phyloP scores from a whole-genome alignment of 1,284 basidiomycete genomes.

The Mycena sp. region DNA sequence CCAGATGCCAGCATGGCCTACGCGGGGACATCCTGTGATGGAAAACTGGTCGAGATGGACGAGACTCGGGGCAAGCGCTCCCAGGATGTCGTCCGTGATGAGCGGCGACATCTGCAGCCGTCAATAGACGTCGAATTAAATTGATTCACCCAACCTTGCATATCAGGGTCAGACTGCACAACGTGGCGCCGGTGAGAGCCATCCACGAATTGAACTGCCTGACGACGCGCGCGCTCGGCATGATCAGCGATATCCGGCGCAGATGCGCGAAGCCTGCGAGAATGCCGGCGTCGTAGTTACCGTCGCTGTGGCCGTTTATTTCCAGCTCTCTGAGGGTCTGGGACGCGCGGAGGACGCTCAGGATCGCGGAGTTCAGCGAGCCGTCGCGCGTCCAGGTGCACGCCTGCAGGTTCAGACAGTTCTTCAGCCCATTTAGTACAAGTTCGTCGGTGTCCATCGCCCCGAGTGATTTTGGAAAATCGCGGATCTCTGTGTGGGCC shows the following conservation, averaged over 20 bases:
- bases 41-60: slow-evolving; percentile 61
- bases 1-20: slow-evolving; percentile 69
- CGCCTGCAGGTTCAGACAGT: slow-evolving; percentile 66
- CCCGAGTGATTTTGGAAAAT: slow-evolving; percentile 65
- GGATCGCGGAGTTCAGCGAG: slow-evolving; percentile 64
- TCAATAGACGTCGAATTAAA: neutral
- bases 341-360: slow-evolving; percentile 57
- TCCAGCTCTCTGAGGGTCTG: slow-evolving; percentile 62
- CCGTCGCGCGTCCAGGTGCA: slow-evolving; percentile 83
- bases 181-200: slow-evolving; percentile 48
- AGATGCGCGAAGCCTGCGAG: slow-evolving; percentile 60
- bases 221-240: slow-evolving; percentile 69
- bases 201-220: slow-evolving; percentile 61
- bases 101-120: slow-evolving; percentile 56
- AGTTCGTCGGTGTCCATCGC: slow-evolving; percentile 45
- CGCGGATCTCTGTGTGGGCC: slow-evolving; percentile 65
- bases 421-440: slow-evolving; percentile 60
- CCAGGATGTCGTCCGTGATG: slow-evolving; percentile 64
- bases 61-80: slow-evolving; percentile 57
- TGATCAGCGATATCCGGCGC: slow-evolving; percentile 68
- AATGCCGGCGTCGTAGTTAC: slow-evolving; percentile 60
- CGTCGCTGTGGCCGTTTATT: slow-evolving; percentile 70
- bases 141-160: slow-evolving; percentile 64
- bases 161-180: slow-evolving; percentile 67
- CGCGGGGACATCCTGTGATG: slow-evolving; percentile 71